A percentile compares a stretch with the other conserved stretches of the same genome.
Conservation (phyloP, 345 rosid species). For the Linum lewisii region DNA sequence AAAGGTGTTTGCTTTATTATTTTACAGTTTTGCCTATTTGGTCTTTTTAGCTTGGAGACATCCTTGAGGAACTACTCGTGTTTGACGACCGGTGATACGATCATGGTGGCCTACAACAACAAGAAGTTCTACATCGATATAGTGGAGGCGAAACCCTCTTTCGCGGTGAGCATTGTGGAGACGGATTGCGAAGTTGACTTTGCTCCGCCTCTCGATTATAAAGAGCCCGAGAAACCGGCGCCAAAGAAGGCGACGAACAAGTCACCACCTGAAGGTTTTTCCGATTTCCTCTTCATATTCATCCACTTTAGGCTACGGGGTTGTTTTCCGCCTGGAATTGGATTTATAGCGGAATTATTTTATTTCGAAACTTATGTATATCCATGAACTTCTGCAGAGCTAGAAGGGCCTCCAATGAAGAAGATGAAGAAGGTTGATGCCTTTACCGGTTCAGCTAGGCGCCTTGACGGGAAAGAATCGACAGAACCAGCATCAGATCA, state of each 20-base stretch:
- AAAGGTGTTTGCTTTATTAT: not conserved
- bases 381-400: conserved; percentile 17
- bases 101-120: conserved; percentile 62
- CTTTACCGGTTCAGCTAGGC: conserved; percentile 44
- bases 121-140: conserved; percentile 50
- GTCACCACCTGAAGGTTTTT: conserved; percentile 35
- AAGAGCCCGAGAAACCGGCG: conserved; percentile 42
- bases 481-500: conserved; percentile 15
- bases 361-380: not conserved
- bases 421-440: conserved; percentile 39
- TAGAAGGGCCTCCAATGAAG: conserved; percentile 25
- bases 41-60: conserved; percentile 54
- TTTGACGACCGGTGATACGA: conserved; percentile 51
- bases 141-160: conserved; percentile 51
- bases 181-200: conserved; percentile 72
- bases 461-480: conserved; percentile 45
- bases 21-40: not conserved
- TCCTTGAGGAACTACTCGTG: conserved; percentile 63
- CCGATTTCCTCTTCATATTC: not conserved
- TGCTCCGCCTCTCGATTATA: conserved; percentile 57
- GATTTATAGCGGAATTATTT: too few species aligned
- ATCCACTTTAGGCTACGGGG: not conserved
- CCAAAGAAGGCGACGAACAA: conserved; percentile 22
- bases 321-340: too few species aligned
- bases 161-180: conserved; percentile 58